Evolutionary conservation across 208 protist genomes (phyloP).

Genomic region (Crithidia acanthocephali): DNA sequence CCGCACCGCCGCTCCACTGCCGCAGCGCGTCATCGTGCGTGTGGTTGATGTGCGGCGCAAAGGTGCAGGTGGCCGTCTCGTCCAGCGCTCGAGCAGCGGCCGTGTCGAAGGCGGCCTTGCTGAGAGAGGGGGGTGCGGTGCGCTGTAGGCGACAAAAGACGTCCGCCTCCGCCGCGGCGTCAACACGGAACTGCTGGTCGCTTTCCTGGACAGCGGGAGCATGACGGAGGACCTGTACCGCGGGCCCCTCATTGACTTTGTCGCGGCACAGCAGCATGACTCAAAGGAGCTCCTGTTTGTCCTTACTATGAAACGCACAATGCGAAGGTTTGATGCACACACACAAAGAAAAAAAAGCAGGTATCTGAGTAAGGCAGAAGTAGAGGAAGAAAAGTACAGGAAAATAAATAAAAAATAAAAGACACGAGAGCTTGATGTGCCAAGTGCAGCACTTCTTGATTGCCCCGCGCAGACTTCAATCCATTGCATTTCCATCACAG

Average conservation of each 20-base stretch:
- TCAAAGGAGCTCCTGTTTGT: too few species aligned
- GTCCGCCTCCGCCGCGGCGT: background rate
- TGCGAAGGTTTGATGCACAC: too few species aligned
- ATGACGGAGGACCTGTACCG: background rate
- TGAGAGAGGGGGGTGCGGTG: background rate
- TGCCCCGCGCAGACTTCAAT: too few species aligned
- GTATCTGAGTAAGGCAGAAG: too few species aligned
- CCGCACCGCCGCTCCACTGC: background rate
- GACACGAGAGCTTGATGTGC: too few species aligned
- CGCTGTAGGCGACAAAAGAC: conserved; percentile 21
- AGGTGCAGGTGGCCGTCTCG: conserved; percentile 11
- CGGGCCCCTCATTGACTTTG: background rate
- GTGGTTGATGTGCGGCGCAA: conserved; percentile 20
- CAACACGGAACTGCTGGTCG: background rate
- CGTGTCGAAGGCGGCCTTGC: background rate
- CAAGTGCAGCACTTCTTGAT: too few species aligned
- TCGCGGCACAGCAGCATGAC: background rate
- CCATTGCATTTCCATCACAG: too few species aligned
- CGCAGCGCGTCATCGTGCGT: conserved; percentile 5
- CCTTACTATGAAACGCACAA: background rate
- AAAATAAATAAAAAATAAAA: too few species aligned
- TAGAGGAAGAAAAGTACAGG: too few species aligned
- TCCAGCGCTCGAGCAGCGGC: background rate
- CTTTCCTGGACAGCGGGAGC: background rate
- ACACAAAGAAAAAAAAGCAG: background rate